phyloP scores from a whole-genome alignment of 2,329 filamentous ascomycete species.

The Xylaria sp. region DNA sequence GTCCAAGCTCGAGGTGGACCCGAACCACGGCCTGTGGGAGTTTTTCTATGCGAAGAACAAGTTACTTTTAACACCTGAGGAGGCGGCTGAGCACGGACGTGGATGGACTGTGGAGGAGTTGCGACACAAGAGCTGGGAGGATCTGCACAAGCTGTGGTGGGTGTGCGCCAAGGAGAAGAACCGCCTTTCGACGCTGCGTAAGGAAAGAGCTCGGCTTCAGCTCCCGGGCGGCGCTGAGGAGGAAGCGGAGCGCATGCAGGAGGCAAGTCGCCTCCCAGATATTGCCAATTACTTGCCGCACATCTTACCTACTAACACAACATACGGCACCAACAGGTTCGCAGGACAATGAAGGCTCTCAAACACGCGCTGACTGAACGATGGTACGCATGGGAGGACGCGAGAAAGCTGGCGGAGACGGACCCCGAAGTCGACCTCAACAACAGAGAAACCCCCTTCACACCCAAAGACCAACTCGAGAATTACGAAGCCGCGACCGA shows the following conservation, averaged over 20 bases:
- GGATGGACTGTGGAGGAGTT: conserved; percentile 83
- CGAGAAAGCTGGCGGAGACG: conserved; percentile 56
- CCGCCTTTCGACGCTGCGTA: conserved; percentile 69
- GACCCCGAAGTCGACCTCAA: conserved; percentile 64
- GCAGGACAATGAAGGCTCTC: conserved; percentile 72
- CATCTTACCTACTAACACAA: conserved; percentile 1
- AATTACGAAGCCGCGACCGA: conserved; percentile 28
- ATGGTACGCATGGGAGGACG: conserved; percentile 82
- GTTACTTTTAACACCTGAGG: conserved; percentile 65
- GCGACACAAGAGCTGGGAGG: conserved; percentile 85
- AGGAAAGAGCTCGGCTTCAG: conserved; percentile 62
- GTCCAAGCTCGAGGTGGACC: conserved; percentile 55
- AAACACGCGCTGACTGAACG: conserved; percentile 82
- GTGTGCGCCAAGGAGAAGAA: conserved; percentile 88
- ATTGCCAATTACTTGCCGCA: neutral
- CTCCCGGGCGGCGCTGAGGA: conserved; percentile 52
- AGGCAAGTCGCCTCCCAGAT: conserved; percentile 44
- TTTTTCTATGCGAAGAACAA: conserved; percentile 75
- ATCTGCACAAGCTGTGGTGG: conserved; percentile 92
- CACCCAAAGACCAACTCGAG: conserved; percentile 36
- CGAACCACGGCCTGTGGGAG: conserved; percentile 82
- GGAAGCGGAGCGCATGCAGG: conserved; percentile 49
- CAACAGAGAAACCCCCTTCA: conserved; percentile 45
- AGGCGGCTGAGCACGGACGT: conserved; percentile 68
- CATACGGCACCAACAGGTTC: conserved; percentile 49